Conservation (phyloP, 1,284 basidiomycete species). For the Ceraceosorus bombacis region DNA sequence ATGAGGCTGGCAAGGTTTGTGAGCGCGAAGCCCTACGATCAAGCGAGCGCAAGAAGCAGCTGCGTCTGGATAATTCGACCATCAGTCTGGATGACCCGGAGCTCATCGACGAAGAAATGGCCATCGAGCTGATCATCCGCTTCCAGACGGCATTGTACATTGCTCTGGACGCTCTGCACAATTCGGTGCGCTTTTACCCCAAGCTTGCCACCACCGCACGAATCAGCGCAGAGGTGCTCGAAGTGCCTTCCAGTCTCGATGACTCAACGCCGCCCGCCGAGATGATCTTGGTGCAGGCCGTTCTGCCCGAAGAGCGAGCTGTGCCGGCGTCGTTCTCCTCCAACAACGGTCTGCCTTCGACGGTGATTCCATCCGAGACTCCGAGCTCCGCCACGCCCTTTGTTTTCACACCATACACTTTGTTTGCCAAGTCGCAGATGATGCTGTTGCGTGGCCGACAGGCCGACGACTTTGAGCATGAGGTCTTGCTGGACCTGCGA, state of each 20-base stretch:
- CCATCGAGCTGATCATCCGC: slow-evolving; percentile 51
- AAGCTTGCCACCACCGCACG: slow-evolving; percentile 50
- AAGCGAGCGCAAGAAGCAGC: slow-evolving; percentile 36
- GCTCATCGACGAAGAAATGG: slow-evolving; percentile 28
- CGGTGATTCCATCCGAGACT: slow-evolving; percentile 34
- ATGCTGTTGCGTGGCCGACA: slow-evolving; percentile 51
- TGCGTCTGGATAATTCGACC: slow-evolving; percentile 10
- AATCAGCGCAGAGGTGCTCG: slow-evolving; percentile 53
- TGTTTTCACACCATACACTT: slow-evolving; percentile 53
- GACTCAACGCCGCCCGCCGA: slow-evolving; percentile 43
- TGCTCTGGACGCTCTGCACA: slow-evolving; percentile 52
- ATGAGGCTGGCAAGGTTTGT: slow-evolving; percentile 49
- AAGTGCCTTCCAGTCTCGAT: slow-evolving; percentile 50
- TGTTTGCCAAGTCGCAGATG: slow-evolving; percentile 53
- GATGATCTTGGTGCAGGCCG: slow-evolving; percentile 52
- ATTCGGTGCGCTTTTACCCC: slow-evolving; percentile 52
- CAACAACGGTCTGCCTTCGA: neutral
- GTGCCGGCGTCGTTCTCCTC: slow-evolving; percentile 15
- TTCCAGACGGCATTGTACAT: slow-evolving; percentile 53
- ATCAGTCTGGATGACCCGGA: slow-evolving; percentile 18
- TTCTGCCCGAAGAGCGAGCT: slow-evolving; percentile 50
- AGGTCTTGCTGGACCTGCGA: slow-evolving; percentile 48
- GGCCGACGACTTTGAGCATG: slow-evolving; percentile 49
- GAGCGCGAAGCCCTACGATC: slow-evolving; percentile 49
- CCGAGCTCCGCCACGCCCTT: slow-evolving; percentile 52